These are phyloP conservation scores for Acanthamoeba healyi DNA, from an alignment of 208 protist genomes.

Conservation along the genomic window DNA sequence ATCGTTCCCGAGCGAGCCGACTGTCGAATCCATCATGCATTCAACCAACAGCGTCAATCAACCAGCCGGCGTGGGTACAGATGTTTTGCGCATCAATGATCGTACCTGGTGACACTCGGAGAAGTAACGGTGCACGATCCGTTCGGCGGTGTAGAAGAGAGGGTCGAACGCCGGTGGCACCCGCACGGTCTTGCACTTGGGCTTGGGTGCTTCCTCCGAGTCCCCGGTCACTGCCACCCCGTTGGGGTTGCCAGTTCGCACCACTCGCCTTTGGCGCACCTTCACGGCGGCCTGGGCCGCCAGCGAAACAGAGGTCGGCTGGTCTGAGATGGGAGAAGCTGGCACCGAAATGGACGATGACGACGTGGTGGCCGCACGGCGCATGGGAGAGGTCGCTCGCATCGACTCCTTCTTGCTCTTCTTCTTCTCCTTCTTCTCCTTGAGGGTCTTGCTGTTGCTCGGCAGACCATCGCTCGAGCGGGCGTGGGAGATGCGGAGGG, in stretches of 20 bases:
- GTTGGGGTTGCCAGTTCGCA: background rate
- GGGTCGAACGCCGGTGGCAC: background rate
- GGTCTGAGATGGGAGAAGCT: too few relatives aligned
- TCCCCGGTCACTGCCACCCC: background rate
- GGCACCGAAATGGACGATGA: background rate
- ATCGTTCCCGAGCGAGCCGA: background rate
- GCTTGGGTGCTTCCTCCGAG: background rate
- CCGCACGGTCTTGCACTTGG: background rate
- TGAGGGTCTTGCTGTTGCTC: too few relatives aligned
- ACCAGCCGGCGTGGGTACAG: background rate
- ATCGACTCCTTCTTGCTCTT: background rate
- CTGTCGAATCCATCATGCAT: background rate
- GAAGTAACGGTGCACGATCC: background rate
- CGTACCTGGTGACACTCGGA: slow-evolving; percentile 26
- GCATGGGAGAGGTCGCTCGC: background rate
- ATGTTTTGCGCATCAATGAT: background rate
- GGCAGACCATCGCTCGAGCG: too few relatives aligned
- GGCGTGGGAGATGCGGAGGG: too few relatives aligned
- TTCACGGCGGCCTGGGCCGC: too few relatives aligned
- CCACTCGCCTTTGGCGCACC: too few relatives aligned
- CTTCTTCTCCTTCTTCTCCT: background rate
- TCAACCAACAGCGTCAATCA: background rate
- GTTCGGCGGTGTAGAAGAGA: slow-evolving; percentile 15
- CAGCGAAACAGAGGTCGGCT: too few relatives aligned
- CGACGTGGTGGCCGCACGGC: background rate